Base-by-base conservation (phyloP, 352 stramenopile species). In the Globisporangium radiosum region DNA sequence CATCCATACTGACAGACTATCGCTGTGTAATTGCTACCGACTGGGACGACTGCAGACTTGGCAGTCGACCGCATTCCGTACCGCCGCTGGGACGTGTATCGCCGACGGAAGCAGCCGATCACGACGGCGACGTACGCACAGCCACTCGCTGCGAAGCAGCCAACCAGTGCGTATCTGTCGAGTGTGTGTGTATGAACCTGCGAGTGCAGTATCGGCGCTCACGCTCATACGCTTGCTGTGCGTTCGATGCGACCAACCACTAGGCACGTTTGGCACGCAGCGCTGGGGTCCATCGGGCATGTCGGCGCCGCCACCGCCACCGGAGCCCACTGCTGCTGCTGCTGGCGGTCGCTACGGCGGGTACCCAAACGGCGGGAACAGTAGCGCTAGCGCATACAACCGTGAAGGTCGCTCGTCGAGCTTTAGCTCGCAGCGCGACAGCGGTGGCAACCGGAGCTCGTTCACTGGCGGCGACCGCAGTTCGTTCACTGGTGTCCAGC, bases 11-110 rank as follows among this genome's bases (percentile, higher is more conserved):
- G 5, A 51, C 42, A 10, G 7, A 43, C 10, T 10, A 10, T 43
- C 7, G 7, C 39, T 43, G 39, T 3, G 7, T 43, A 10, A 11
- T 43, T 43, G 39, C 39, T 10, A 43, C 11, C 19, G 11, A 50
- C 17, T 42, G 17, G 17, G 10, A 15, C 44, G 17, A 14, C 15
- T 42, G 11, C 14, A 91, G 85, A 94, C 56, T 78, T 94, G 40
- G 64, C 85, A 8, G 88, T 92, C 51, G 75, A 92, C 44, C 77
- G 81, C 44, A 71, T 92, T n/a, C 76, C 85, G 39, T 94, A 83
- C 59, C 81, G 85, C 59, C 83, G 75, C 17, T 92, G 84, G 85
- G 25, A 25, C 25, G 25, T 25, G 25, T 25, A 25, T 25, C 25
- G 25, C 25, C 25, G 25, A 25, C 25, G 85, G 52, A 94, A 94